Percentiles rank a stretch among this genome's conserved stretches.
phyloP scores from a whole-genome alignment of 495 filamentous ascomycete genomes.

The Paragyromitra xinjiangensis region DNA sequence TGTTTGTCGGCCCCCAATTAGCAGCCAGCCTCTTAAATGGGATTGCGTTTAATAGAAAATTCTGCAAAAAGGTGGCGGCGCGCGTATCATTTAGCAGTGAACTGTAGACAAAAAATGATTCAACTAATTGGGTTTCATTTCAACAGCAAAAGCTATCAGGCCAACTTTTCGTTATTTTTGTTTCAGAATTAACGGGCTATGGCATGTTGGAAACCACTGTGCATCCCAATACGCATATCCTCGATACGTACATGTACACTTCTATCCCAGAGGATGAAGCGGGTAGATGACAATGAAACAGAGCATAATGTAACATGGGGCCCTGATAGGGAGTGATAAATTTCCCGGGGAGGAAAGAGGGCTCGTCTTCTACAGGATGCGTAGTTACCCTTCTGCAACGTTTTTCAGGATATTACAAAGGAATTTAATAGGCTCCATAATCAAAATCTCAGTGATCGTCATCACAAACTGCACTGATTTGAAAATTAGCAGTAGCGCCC shows the following conservation, averaged over 20 bases:
- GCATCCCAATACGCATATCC: background rate
- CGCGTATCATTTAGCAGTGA: no score
- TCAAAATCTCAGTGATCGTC: slow-evolving; percentile 25
- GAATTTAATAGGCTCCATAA: slow-evolving; percentile 37
- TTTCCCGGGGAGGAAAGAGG: background rate
- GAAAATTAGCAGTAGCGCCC: slow-evolving; percentile 40
- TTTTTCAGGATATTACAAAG: slow-evolving; percentile 20
- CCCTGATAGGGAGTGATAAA: background rate
- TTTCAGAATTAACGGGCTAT: background rate
- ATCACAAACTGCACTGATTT: slow-evolving; percentile 40
- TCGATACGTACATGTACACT: no score
- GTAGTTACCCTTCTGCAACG: slow-evolving; percentile 25
- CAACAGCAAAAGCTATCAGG: background rate
- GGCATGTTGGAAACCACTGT: background rate
- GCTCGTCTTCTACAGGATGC: background rate
- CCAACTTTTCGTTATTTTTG: background rate
- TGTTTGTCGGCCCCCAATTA: no score
- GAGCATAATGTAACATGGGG: background rate
- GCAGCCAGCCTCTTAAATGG: no score
- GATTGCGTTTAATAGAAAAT: no score
- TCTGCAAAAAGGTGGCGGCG: no score
- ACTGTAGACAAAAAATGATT: background rate
- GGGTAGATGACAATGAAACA: background rate
- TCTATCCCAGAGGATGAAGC: background rate
- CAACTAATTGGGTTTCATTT: background rate